Percentiles rank a stretch among this genome's conserved stretches.
Conservation (phyloP, 1,284 basidiomycete species). For the Rhodotorula sp. region DNA sequence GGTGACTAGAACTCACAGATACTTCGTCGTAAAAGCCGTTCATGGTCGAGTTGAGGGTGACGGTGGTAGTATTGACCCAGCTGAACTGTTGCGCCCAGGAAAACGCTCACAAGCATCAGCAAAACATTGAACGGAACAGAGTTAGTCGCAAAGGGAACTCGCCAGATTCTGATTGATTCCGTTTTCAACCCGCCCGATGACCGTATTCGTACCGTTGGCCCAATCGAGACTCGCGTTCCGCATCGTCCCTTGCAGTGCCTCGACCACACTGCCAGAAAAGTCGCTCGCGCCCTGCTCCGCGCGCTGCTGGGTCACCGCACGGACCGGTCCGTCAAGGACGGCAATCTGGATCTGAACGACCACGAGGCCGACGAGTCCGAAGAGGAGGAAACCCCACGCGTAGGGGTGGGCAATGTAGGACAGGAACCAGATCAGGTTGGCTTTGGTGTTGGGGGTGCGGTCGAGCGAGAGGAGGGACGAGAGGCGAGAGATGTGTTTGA, state of each 20-base stretch:
- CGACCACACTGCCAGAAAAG: slow-evolving; percentile 70
- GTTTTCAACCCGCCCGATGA: slow-evolving; percentile 66
- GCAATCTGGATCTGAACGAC: slow-evolving; percentile 81
- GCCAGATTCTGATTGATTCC: slow-evolving; percentile 74
- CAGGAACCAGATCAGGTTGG: slow-evolving; percentile 74
- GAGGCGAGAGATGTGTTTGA: slow-evolving; percentile 61
- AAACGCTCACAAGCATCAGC: not conserved
- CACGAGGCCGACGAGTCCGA: slow-evolving; percentile 85
- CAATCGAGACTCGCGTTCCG: slow-evolving; percentile 73
- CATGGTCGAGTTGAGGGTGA: slow-evolving; percentile 68
- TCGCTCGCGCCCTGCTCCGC: slow-evolving; percentile 51
- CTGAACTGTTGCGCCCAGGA: slow-evolving; percentile 58
- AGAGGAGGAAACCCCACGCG: slow-evolving; percentile 81
- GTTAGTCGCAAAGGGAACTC: not conserved
- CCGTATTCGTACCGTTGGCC: slow-evolving; percentile 70
- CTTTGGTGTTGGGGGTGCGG: slow-evolving; percentile 54
- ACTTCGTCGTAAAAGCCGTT: slow-evolving; percentile 55
- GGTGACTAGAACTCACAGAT: slow-evolving; percentile 30
- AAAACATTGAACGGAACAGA: not conserved
- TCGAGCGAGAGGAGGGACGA: slow-evolving; percentile 55
- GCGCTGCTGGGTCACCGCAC: slow-evolving; percentile 17
- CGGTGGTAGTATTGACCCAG: slow-evolving; percentile 91
- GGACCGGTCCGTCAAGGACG: slow-evolving; percentile 49
- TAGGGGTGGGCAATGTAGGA: slow-evolving; percentile 88
- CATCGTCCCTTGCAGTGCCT: slow-evolving; percentile 67